Percentiles rank a stretch among this genome's conserved stretches.
phyloP scores from a whole-genome alignment of 352 stramenopile species.

The Pythium aquatile region DNA sequence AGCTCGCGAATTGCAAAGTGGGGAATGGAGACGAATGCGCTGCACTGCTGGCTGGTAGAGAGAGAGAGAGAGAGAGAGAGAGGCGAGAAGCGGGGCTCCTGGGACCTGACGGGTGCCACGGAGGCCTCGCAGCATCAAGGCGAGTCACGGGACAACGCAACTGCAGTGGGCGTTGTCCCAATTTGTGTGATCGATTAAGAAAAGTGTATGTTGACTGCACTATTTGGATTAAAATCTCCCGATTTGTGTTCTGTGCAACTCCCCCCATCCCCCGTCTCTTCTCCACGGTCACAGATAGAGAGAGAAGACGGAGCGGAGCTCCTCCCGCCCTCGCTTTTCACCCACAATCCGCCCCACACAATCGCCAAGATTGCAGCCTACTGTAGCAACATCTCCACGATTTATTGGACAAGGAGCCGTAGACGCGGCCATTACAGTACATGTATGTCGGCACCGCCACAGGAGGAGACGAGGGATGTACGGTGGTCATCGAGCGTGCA shows the following conservation, averaged over 20 bases:
- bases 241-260: neutral
- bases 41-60: no score
- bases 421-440: neutral
- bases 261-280: neutral
- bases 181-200: no score
- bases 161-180: no score
- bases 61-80: no score
- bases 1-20: neutral
- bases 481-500: neutral
- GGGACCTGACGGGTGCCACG: no score
- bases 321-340: neutral
- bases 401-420: no score
- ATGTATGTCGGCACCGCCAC: neutral
- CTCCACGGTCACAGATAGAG: neutral
- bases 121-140: no score
- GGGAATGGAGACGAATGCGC: neutral
- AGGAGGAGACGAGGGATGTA: neutral
- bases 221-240: no score
- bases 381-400: neutral
- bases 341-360: neutral
- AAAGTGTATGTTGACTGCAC: no score
- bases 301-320: neutral
- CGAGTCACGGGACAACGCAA: no score
- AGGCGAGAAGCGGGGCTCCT: no score
- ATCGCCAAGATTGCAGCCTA: neutral